Percentiles rank a stretch among this genome's conserved stretches.
These are phyloP conservation scores for Agaricus blazei DNA, from an alignment of 768 basidiomycete species.

Conservation along the genomic window DNA sequence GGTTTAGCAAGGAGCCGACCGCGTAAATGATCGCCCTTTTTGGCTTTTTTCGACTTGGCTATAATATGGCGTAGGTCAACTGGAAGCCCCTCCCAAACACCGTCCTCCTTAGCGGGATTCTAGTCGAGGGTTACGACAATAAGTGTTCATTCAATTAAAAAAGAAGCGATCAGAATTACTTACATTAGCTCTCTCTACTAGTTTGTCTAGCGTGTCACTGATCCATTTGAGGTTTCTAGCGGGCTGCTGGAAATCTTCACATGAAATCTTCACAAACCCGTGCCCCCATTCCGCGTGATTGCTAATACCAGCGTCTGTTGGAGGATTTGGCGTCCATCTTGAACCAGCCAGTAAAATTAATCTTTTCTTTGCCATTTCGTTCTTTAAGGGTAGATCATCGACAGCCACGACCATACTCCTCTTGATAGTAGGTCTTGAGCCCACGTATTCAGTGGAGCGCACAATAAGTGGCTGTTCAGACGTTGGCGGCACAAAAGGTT, in stretches of 20 bases:
- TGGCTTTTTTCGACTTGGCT: slow-evolving; percentile 66
- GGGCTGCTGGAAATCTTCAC: slow-evolving; percentile 79
- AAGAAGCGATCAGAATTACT: slow-evolving; percentile 24
- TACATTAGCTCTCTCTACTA: slow-evolving; percentile 84
- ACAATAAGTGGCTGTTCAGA: slow-evolving; percentile 56
- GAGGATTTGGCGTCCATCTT: slow-evolving; percentile 77
- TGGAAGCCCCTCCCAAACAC: slow-evolving; percentile 61
- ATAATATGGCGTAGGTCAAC: slow-evolving; percentile 79
- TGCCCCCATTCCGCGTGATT: slow-evolving; percentile 46
- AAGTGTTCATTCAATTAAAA: slow-evolving; percentile 9
- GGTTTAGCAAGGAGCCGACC: slow-evolving; percentile 51
- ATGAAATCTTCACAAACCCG: slow-evolving; percentile 88
- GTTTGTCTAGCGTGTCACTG: slow-evolving; percentile 74
- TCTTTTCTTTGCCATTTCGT: slow-evolving; percentile 69
- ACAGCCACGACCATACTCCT: slow-evolving; percentile 73
- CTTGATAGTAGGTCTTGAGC: slow-evolving; percentile 77
- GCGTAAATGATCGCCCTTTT: slow-evolving; percentile 63
- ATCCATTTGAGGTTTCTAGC: slow-evolving; percentile 95
- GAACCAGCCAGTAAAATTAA: slow-evolving; percentile 86
- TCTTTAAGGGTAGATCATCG: slow-evolving; percentile 60
- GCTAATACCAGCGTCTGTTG: slow-evolving; percentile 61
- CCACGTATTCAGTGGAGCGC: slow-evolving; percentile 72
- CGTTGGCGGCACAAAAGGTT: slow-evolving; percentile 70
- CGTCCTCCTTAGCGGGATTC: slow-evolving; percentile 16
- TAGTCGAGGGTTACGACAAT: slow-evolving; percentile 26